A percentile compares a stretch with the other conserved stretches of the same genome.
Conservation (phyloP, 192 early-diverging fungal genomes). For the Neocallimastix lanati region DNA sequence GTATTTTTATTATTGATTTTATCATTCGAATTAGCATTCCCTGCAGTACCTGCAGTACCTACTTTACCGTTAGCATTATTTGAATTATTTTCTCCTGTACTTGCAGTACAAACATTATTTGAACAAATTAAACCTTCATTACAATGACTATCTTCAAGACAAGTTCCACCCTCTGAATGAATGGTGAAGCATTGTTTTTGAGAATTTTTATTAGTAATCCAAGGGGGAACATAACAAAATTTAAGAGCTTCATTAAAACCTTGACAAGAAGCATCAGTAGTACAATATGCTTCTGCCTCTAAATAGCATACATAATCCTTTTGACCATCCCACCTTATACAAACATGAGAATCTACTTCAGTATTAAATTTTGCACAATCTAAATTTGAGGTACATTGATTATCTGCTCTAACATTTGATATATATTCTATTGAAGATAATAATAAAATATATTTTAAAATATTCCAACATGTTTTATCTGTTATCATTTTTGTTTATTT, state of each 20-base stretch:
- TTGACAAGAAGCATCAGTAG: not conserved
- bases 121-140: not conserved
- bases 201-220: not conserved
- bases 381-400: not conserved
- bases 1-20: not conserved
- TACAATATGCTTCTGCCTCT: not conserved
- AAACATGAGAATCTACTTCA: not conserved
- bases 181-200: not conserved
- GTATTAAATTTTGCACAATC: not conserved
- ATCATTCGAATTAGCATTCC: not conserved
- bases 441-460: not conserved
- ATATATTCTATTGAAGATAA: not conserved
- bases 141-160: not conserved
- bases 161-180: not conserved
- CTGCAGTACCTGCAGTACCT: no score
- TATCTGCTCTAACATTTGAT: not conserved
- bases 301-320: not conserved
- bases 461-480: no score
- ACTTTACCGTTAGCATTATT: not conserved
- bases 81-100: not conserved
- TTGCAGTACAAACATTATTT: not conserved
- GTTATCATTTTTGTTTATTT: no score
- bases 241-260: not conserved
- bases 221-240: not conserved
- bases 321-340: not conserved